Evolutionary conservation across 2,329 filamentous ascomycete species (phyloP), one percentile per base, ranked within the genome.

Genomic region (Pseudogymnoascus sp.): DNA sequence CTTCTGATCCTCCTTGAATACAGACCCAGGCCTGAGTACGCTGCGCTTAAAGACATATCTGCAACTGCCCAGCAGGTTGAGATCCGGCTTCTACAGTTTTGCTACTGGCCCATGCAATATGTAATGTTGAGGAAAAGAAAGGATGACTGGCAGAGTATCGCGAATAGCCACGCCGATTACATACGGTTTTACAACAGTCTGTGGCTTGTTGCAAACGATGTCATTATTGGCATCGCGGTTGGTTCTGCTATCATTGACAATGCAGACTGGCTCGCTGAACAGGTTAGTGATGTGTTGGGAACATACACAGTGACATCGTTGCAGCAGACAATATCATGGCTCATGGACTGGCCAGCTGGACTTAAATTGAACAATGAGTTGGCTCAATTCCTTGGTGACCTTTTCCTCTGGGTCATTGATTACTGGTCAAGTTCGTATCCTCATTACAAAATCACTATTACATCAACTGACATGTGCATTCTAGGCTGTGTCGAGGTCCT

Each of bases 121-220:
- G 83, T 93, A 46, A 98, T 92, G 14, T 77, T 99, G 56, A 88
- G 93, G n/a, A 87, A 90, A 72, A 84, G 93, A 40, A 96, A 96
- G 72, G 87, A 88, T 66, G 91, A 96, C 70, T 98, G 95, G 93
- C 90, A 92, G 64, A 98, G 93, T 73, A 89, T 98, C 62, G 97
- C 93, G 0, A 95, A 89, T 59, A 96, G 89, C 70, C 93, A 99
- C 75, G 91, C 93, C 0, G 95, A 99, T 75, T 99, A 99, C 74
- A 99, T 99, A 68, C 89, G 95, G 14, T 99, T 99, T 76, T 99
- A 98, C 78, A 99, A 99, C 75, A 97, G 92, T 71, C 80, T 99
- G 4, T 99, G 95, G 95, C 89, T 99, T 7, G 95, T 99, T 22
- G 93, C 93, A 31, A 99, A 99, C 77, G 95, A 99, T 77, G 89